A percentile compares a stretch with the other conserved stretches of the same genome.
Conservation (phyloP, 2,329 filamentous ascomycete genomes). For the Aspergillus proliferans region DNA sequence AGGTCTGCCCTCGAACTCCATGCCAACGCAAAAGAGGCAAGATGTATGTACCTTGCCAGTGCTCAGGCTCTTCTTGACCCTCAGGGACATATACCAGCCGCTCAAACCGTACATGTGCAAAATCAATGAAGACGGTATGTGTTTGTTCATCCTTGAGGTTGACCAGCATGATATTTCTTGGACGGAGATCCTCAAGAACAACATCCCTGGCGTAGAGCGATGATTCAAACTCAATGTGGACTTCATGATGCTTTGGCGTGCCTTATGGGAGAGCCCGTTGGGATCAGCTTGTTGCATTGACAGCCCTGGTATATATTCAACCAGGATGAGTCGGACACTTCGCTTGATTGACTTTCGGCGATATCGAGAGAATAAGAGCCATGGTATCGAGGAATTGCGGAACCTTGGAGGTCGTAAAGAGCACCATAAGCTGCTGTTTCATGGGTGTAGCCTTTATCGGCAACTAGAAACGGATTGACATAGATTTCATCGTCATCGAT, state of each 20-base stretch:
- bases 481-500: slow-evolving; percentile 10
- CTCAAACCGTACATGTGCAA: slow-evolving; percentile 12
- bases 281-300: slow-evolving; percentile 12
- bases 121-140: slow-evolving; percentile 12
- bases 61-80: neutral
- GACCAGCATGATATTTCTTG: slow-evolving; percentile 12
- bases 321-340: slow-evolving; percentile 16
- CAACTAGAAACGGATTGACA: slow-evolving; percentile 17
- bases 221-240: slow-evolving; percentile 16
- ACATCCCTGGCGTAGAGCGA: slow-evolving; percentile 10
- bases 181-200: slow-evolving; percentile 8
- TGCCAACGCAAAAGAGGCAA: slow-evolving; percentile 15
- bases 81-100: slow-evolving; percentile 8
- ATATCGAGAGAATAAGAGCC: slow-evolving; percentile 19
- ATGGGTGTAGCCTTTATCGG: slow-evolving; percentile 19
- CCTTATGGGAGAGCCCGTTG: slow-evolving; percentile 4
- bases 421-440: slow-evolving; percentile 13
- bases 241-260: slow-evolving; percentile 15
- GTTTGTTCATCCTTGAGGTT: neutral
- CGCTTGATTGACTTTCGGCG: slow-evolving; percentile 1
- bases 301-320: slow-evolving; percentile 14
- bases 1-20: neutral
- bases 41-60: slow-evolving; percentile 12
- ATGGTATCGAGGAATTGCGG: slow-evolving; percentile 17
- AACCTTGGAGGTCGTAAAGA: slow-evolving; percentile 7